Conservation (phyloP, 1,284 basidiomycete species). For the Exobasidium cylindrosporum region DNA sequence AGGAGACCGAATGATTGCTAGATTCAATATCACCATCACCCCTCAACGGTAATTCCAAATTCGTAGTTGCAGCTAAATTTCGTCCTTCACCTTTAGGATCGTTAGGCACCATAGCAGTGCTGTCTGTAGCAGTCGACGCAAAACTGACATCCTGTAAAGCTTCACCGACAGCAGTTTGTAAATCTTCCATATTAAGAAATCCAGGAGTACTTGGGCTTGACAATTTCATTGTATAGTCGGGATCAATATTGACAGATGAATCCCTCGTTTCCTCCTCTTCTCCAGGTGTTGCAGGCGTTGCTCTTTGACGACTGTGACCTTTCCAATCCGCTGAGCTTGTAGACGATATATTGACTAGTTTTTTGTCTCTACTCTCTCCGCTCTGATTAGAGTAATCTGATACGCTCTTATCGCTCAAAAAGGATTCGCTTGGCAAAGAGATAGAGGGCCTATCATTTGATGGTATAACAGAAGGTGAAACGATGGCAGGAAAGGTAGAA, state of each 20-base stretch:
- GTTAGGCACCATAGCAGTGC: not conserved
- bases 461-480: too few relatives aligned
- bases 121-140: slow-evolving; percentile 7
- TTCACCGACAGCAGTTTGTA: slow-evolving; percentile 36
- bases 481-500: too few relatives aligned
- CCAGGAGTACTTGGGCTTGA: not conserved
- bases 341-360: too few relatives aligned
- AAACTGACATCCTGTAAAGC: slow-evolving; percentile 46
- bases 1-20: not conserved
- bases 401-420: not conserved
- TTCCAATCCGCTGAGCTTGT: not conserved
- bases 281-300: not conserved
- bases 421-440: too few relatives aligned
- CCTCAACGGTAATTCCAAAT: not conserved
- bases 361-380: not conserved
- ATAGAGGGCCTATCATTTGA: too few relatives aligned
- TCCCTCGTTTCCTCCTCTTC: not conserved
- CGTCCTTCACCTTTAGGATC: not conserved
- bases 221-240: not conserved
- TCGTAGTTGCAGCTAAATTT: not conserved
- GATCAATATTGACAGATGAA: not conserved
- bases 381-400: not conserved
- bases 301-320: not conserved
- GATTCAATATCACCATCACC: slow-evolving; percentile 7
- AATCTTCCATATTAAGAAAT: slow-evolving; percentile 25